Evolutionary conservation across 257 asterid genomes (phyloP), one percentile per base, ranked within the genome.

Genomic region (Solanum megistacrolobum): DNA sequence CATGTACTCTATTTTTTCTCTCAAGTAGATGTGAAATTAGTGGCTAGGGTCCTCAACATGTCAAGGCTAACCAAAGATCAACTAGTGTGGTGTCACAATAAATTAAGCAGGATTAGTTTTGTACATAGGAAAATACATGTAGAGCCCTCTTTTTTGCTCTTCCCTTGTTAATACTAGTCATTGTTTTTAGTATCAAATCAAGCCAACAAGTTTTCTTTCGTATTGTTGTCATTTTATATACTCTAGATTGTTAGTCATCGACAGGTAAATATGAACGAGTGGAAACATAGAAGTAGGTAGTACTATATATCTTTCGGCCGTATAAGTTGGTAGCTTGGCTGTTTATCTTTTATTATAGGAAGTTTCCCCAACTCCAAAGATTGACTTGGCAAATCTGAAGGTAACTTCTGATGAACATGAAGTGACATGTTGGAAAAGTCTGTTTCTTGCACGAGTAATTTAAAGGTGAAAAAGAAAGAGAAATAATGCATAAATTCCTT

Each of bases 21-120:
- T 3, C 98, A 96, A 88, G 98, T 95, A 75, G 98, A 96, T 72
- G 90, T 94, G 99, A 96, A 92, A 75, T 90, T 97, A 89, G 98
- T 97, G 38, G 87, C 91, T 78, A 92, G 99, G 81, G 99, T 96
- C 14, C 88, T 97, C 83, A 96, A 92, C 84, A 94, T 95, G 96
- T 88, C 95, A 39, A 97, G 90, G 88, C 32, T 96, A 86, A 95
- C 95, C 0, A 92, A 89, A 27, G 99, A 96, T 3, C 99, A 96
- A 41, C 41, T 97, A 87, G 60, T 92, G 0, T 97, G 99, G 99
- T 97, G 99, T 88, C 92, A 85, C 81, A 89, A 91, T 88, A 97
- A 97, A 92, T 89, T 97, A 55, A 92, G 87, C 72, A 93, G 92
- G 84, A 95, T 97, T 89, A 91, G 92, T 85, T 92, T 95, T 94